Conservation (phyloP, 306 rosid genomes). For the Comarum palustre region DNA sequence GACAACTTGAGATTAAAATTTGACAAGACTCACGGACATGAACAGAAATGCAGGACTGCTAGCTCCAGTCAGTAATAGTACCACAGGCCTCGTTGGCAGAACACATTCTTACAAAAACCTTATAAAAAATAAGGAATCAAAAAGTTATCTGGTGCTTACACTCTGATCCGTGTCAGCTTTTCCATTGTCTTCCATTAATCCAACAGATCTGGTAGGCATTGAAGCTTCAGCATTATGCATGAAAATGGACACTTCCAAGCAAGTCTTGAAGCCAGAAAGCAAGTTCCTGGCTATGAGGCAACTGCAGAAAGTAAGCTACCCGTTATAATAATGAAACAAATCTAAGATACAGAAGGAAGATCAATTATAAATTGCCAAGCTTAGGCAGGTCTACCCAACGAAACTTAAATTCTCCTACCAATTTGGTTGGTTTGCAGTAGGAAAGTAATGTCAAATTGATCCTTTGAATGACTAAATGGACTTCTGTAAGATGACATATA, state of each 20-base stretch:
- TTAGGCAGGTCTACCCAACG: background rate
- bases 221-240: slow-evolving; percentile 73
- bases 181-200: slow-evolving; percentile 51
- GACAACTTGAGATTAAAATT: background rate
- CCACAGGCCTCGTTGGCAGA: background rate
- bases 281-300: slow-evolving; percentile 96
- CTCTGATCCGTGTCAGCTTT: slow-evolving; percentile 51
- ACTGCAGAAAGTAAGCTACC: slow-evolving; percentile 51
- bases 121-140: background rate
- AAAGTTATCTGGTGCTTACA: slow-evolving; percentile 39
- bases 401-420: background rate
- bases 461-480: background rate
- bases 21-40: background rate
- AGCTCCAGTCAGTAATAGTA: background rate
- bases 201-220: slow-evolving; percentile 42
- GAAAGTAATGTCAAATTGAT: background rate
- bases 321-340: slow-evolving; percentile 19
- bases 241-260: slow-evolving; percentile 72
- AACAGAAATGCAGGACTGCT: background rate
- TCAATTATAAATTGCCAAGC: background rate
- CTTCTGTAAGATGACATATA: background rate
- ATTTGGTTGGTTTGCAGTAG: background rate
- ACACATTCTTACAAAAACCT: background rate
- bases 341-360: background rate
- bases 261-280: slow-evolving; percentile 90